A percentile compares a stretch with the other conserved stretches of the same genome.
phyloP scores from a whole-genome alignment of 176 grass and related monocot genomes.

The Metroxylon sagu region DNA sequence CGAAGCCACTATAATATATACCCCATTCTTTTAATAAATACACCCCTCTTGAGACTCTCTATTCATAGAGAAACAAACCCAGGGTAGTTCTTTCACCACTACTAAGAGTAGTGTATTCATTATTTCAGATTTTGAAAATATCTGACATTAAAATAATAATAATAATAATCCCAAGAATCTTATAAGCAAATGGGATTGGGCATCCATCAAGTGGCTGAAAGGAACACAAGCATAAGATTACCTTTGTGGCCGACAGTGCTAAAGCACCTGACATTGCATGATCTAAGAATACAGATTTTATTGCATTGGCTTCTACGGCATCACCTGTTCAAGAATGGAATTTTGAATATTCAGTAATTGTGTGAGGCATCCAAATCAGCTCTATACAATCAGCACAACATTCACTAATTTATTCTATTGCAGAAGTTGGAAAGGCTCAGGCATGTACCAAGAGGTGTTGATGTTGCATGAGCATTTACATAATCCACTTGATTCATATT shows the following conservation, averaged over 20 bases:
- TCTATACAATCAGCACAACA: not conserved
- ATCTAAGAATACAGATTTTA: constrained; percentile 60
- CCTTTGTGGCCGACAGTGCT: constrained; percentile 85
- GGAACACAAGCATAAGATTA: constrained; percentile 9
- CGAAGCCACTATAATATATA: no score
- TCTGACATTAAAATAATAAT: no score
- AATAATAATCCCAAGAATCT: no score
- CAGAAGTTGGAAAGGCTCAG: not conserved
- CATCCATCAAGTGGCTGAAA: no score
- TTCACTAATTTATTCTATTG: not conserved
- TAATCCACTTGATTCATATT: constrained; percentile 71
- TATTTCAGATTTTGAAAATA: no score
- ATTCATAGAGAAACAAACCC: not conserved
- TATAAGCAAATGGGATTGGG: no score
- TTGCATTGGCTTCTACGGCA: constrained; percentile 59
- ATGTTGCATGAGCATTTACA: constrained; percentile 87
- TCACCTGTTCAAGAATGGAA: constrained; percentile 46
- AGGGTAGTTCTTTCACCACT: no score
- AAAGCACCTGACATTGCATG: constrained; percentile 63
- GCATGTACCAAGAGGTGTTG: constrained; percentile 74
- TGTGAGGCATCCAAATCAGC: no score
- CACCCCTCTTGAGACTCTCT: not conserved
- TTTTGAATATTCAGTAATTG: no score
- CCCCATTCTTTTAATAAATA: no score
- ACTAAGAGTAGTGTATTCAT: no score